Evolutionary conservation across 2,329 filamentous ascomycete species (phyloP), one percentile per base, ranked within the genome.

Genomic region (Neopestalotiopsis clavispora): DNA sequence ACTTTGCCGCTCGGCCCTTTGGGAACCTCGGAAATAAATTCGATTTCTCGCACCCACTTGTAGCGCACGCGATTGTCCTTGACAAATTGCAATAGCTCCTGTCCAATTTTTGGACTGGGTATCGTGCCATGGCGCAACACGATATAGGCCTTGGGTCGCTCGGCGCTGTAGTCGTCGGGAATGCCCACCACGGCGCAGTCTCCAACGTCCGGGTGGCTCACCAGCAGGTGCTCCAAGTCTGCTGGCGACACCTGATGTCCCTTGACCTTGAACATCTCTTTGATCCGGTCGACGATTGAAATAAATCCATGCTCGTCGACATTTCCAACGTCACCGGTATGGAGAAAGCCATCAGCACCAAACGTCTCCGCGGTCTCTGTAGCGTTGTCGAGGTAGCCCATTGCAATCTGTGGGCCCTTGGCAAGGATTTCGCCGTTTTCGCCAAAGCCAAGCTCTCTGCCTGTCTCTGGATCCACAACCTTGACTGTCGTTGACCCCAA

Each of bases 181-280:
- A 89, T 81, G 0, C 88, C 89, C 61, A 91, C 85, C 3, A 91
- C 88, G 4, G 88, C 89, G 40, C 82, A 88, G 76, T 91, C 89
- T 66, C 85, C 84, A 38, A 91, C 82, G 20, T 69, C 68, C 2
- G 72, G 72, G 57, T 78, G 72, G 14, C 76, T 74, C 6, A 79
- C 67, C 58, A 80, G 68, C 17, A 76, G 52, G 20, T 73, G 75
- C 60, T 79, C 78, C 28, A 80, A 65, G 68, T 79, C 77, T 1
- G 77, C 78, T 3, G 77, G 78, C 1, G 78, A 72, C 2, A 79
- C 77, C 20, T 78, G 75, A 20, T 73, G 71, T 4, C 78, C 78
- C 56, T 77, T 79, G 17, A 77, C 76, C 67, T 80, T 80, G 65
- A 80, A 79, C 69, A 79, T 85, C 76, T 91, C 89, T 78, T 91